These are phyloP conservation scores for Termitomyces sp. DNA, from an alignment of 768 basidiomycete genomes.

Conservation along the genomic window DNA sequence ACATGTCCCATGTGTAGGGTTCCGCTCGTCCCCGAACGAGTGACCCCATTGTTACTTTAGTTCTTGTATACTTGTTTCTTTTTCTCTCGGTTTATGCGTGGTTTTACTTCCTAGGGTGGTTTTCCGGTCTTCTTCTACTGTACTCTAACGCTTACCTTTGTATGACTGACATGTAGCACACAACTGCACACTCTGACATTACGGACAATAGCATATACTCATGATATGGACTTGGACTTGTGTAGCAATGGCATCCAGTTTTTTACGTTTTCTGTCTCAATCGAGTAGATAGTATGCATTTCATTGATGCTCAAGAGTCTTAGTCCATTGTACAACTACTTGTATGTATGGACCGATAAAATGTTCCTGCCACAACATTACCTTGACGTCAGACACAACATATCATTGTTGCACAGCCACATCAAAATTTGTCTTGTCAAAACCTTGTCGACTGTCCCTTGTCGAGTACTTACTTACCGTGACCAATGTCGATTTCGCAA, in stretches of 20 bases:
- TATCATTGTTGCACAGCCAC: not conserved
- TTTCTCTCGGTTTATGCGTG: not conserved
- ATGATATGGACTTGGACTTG: not conserved
- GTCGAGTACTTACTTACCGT: no score
- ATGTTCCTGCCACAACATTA: no score
- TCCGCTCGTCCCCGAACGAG: constrained; percentile 29
- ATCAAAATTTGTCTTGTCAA: no score
- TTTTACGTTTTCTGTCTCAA: not conserved
- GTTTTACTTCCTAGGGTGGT: no score
- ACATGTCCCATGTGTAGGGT: constrained; percentile 68
- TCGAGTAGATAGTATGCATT: no score
- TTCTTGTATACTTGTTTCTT: not conserved
- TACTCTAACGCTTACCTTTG: not conserved
- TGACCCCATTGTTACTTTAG: constrained; percentile 16
- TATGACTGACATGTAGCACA: not conserved
- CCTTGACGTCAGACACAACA: no score
- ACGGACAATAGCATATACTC: not conserved
- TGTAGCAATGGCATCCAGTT: not conserved
- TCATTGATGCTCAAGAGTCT: no score
- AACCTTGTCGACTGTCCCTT: no score
- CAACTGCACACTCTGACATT: not conserved
- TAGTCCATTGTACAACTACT: no score
- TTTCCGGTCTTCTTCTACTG: not conserved
- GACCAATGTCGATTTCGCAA: no score
- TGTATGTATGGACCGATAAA: no score